Conservation (phyloP, 164 flowering plant genomes). For the Vitis cinerea region DNA sequence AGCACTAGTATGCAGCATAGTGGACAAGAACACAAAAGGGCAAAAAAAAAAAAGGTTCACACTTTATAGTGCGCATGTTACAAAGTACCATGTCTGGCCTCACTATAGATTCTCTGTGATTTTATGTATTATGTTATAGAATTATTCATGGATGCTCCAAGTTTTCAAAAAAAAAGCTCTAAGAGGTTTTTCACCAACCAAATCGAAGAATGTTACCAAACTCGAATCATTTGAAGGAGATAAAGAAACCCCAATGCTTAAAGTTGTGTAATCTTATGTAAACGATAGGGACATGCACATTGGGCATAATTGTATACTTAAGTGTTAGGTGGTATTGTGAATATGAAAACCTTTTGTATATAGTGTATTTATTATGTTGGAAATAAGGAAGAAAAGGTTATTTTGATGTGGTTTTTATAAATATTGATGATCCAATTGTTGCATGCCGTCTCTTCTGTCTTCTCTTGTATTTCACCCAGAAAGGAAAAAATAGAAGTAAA, state of each 20-base stretch:
- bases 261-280: conserved; percentile 12
- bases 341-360: conserved; percentile 13
- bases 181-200: conserved; percentile 24
- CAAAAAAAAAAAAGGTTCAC: neutral
- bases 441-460: too few relatives aligned
- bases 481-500: too few relatives aligned
- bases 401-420: neutral
- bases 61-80: conserved; percentile 1
- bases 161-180: conserved; percentile 6
- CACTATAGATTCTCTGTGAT: conserved; percentile 7
- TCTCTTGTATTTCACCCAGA: too few relatives aligned
- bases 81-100: conserved; percentile 12
- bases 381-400: neutral
- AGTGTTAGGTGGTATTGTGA: conserved; percentile 1
- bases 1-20: conserved; percentile 16
- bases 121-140: conserved; percentile 1
- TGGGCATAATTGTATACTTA: neutral
- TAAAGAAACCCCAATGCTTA: neutral
- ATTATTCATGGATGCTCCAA: conserved; percentile 10
- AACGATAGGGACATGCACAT: neutral
- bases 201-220: conserved; percentile 2
- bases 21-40: too few relatives aligned
- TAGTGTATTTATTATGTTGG: conserved; percentile 5
- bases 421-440: neutral
- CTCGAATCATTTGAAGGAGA: neutral